A percentile compares a stretch with the other conserved stretches of the same genome.
Evolutionary conservation across 2,329 filamentous ascomycete species (phyloP).

Genomic region (Pestalotiopsis sp.): DNA sequence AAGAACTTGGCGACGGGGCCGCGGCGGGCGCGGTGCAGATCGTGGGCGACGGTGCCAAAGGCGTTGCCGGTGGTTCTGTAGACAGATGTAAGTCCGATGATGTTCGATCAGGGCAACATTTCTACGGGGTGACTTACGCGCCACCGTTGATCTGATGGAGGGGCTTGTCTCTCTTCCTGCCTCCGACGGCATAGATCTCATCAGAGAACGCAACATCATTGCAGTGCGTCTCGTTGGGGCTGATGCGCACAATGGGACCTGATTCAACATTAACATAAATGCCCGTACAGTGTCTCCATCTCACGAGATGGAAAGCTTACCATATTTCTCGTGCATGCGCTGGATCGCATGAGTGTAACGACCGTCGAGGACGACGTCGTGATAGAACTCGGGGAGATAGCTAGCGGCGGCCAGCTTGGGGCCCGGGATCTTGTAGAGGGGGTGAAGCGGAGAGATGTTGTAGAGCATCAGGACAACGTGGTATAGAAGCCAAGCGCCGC

Average conservation of each 20-base stretch:
- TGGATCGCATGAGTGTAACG: conserved; percentile 36
- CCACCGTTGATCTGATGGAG: conserved; percentile 8
- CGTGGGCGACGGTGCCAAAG: conserved; percentile 21
- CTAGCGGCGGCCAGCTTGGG: conserved; percentile 37
- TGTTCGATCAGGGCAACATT: no score
- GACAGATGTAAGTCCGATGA: conserved; percentile 16
- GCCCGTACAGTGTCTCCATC: background rate
- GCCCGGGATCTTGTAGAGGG: conserved; percentile 38
- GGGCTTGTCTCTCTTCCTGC: conserved; percentile 15
- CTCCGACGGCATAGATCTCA: conserved; percentile 10
- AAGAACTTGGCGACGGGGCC: conserved; percentile 28
- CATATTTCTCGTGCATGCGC: conserved; percentile 39
- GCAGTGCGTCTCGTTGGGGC: conserved; percentile 14
- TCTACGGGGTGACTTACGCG: background rate
- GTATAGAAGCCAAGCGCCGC: conserved; percentile 31
- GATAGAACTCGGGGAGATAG: conserved; percentile 40
- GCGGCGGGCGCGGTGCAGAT: conserved; percentile 26
- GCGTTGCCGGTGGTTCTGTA: background rate
- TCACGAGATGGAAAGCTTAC: conserved; percentile 17
- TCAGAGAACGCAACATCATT: conserved; percentile 13
- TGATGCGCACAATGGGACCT: conserved; percentile 17
- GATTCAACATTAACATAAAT: background rate
- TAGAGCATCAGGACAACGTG: conserved; percentile 31
- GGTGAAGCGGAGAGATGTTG: conserved; percentile 43
- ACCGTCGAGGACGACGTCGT: conserved; percentile 37